Evolutionary conservation across 306 rosid species (phyloP), one percentile per base, ranked within the genome.

Genomic region (Purshia tridentata): DNA sequence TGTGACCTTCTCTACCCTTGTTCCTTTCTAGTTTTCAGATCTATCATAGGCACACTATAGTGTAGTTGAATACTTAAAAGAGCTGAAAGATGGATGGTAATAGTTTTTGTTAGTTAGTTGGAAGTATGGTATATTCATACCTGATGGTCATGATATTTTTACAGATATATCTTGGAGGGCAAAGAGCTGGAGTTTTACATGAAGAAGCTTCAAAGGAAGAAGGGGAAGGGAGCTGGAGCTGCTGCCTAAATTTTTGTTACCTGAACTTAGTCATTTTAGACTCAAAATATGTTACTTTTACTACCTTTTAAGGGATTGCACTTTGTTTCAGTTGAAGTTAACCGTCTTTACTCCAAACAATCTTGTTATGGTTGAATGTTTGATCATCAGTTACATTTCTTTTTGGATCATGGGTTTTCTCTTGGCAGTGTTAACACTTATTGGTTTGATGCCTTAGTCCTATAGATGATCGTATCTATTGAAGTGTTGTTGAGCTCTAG

Each of bases 131-230:
- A 0, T 29, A 9, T 29, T 41, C 16, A 10, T 23, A 20, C 18
- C 5, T 67, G 29, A 57, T 49, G 23, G 4, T 14, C 11, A 22
- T 76, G 0, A 8, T 19, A 2, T 40, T 53, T n/a, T 73, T 9
- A 10, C 75, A 79, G 83, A 68, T 79, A 79, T 23, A 79, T 79
- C 72, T 69, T 79, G 53, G 83, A 79, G 29, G 83, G 83, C 12
- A 79, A 62, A 37, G 83, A 79, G 67, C 67, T 79, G 0, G 83
- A 79, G 67, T 79, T 79, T 68, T 79, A 79, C 79, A 73, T 67
- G 79, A 79, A 79, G 83, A 73, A 79, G 79, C 51, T 79, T 39
- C 83, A 79, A 58, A 69, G 71, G 47, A 79, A 79, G 79, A 79
- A 79, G 79, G 79, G 83, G 64, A 79, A 74, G 72, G 76, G 76